phyloP scores from a whole-genome alignment of 1,284 basidiomycete genomes.

The Macrocystidia cucumis region DNA sequence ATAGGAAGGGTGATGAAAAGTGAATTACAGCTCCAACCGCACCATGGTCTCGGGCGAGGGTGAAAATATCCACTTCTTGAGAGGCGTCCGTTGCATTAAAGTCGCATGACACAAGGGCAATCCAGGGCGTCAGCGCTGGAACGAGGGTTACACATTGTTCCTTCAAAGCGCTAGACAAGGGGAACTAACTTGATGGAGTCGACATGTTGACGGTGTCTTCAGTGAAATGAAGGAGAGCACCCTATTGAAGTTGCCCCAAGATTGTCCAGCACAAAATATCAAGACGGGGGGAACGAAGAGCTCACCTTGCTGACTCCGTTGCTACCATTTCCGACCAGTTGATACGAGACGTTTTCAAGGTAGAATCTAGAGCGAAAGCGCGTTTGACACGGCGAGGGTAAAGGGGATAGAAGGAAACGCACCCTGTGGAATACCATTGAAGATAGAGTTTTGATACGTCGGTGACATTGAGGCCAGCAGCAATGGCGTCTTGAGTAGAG shows the following conservation, averaged over 20 bases:
- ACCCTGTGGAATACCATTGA: conserved; percentile 56
- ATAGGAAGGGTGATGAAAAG: conserved; percentile 2
- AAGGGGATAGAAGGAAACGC: conserved; percentile 9
- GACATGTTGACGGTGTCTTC: conserved; percentile 40
- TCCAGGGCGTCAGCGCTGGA: conserved; percentile 76
- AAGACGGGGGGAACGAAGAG: conserved; percentile 5
- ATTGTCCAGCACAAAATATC: not conserved
- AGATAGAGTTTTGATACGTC: conserved; percentile 52
- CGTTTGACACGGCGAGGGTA: conserved; percentile 5
- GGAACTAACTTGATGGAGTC: conserved; percentile 30
- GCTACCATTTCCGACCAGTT: conserved; percentile 43
- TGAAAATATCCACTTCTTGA: conserved; percentile 66
- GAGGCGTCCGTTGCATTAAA: conserved; percentile 59
- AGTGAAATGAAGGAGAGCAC: conserved; percentile 74
- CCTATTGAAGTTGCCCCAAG: conserved; percentile 41
- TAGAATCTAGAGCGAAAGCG: conserved; percentile 31
- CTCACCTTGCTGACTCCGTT: conserved; percentile 45
- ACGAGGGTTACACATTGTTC: conserved; percentile 7
- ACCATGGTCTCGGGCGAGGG: conserved; percentile 67
- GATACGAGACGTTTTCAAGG: conserved; percentile 48
- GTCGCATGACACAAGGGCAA: conserved; percentile 82
- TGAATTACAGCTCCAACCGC: conserved; percentile 66
- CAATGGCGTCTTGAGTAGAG: conserved; percentile 43
- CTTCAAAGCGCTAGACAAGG: conserved; percentile 6
- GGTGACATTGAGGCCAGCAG: conserved; percentile 40